Base-by-base conservation (phyloP, 768 basidiomycete genomes). In the Leccinum fibrillosum region DNA sequence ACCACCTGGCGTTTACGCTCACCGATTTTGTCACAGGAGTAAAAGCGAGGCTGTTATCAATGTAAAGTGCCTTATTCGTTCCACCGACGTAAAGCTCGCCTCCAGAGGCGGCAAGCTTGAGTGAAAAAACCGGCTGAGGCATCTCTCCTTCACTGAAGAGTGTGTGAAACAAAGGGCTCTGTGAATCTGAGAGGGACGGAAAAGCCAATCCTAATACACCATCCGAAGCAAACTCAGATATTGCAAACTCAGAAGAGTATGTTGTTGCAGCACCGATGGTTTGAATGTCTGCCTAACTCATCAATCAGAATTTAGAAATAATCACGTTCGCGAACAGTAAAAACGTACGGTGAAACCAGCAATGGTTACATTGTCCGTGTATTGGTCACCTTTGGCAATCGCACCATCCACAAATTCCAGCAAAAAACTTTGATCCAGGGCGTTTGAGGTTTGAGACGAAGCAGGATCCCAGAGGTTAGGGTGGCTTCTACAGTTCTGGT, bases 321-420 rank as follows among this genome's bases (percentile, higher is more conserved):
- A 19, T 15, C 13, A 30, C 5, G 15, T 11, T 9, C 12, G 7
- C 2, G 45, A 37, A 3, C 2, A 2, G 11, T 19, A 15, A 17
- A 8, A 19, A 51, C 61, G 8, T 54, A 63, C 65, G 0, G 17
- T 53, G 45, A 48, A 48, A 3, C 54, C 55, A 2, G 57, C 53
- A 12, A 65, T 44, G 12, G 56, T 49, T 2, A 66, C 57, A 0
- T 37, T 58, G 53, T 82, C 81, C 12, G 55, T 71, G 61, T 74
- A 81, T 51, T 74, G 68, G 12, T 66, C 59, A 13, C 78, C 80
- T 0, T 54, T 39, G n/a, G 11, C 32, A 32, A 32, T 32, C 32
- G 32, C 32, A 32, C 32, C 32, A 32, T 32, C 32, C 32, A 12
- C 32, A 32, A 32, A 32, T 32, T 32, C 32, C 32, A 32, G 32